These are phyloP conservation scores for Kregervanrija fluxuum DNA, from an alignment of 805 yeast species.

Conservation along the genomic window DNA sequence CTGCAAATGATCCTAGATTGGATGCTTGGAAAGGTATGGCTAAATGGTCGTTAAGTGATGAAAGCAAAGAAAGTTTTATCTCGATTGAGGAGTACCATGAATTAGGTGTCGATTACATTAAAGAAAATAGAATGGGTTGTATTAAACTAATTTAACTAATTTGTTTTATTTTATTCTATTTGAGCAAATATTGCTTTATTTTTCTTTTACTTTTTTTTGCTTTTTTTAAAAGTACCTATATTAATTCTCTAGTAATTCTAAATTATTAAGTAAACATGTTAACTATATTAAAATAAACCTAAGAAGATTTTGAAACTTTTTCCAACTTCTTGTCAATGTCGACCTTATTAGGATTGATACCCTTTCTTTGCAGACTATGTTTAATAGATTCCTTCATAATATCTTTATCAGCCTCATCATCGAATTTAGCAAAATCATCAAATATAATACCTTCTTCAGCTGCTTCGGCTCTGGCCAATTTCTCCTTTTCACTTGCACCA, in stretches of 20 bases:
- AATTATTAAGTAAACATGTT: not conserved
- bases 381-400: constrained; percentile 65
- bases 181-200: not conserved
- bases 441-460: constrained; percentile 71
- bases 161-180: not conserved
- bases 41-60: constrained; percentile 53
- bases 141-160: constrained; percentile 6
- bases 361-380: constrained; percentile 58
- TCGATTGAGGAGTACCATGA: constrained; percentile 76
- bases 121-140: constrained; percentile 72
- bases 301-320: constrained; percentile 5
- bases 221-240: not conserved
- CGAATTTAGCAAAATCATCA: constrained; percentile 80
- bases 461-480: constrained; percentile 72
- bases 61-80: constrained; percentile 39
- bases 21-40: constrained; percentile 97
- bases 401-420: constrained; percentile 65
- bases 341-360: constrained; percentile 55
- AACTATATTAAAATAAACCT: not conserved
- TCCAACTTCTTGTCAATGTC: constrained; percentile 22
- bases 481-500: constrained; percentile 82
- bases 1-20: constrained; percentile 57
- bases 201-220: not conserved
- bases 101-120: constrained; percentile 81
- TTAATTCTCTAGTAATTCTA: not conserved